Base-by-base conservation (phyloP, 23 red algal species). In the Chondrus crispus region DNA sequence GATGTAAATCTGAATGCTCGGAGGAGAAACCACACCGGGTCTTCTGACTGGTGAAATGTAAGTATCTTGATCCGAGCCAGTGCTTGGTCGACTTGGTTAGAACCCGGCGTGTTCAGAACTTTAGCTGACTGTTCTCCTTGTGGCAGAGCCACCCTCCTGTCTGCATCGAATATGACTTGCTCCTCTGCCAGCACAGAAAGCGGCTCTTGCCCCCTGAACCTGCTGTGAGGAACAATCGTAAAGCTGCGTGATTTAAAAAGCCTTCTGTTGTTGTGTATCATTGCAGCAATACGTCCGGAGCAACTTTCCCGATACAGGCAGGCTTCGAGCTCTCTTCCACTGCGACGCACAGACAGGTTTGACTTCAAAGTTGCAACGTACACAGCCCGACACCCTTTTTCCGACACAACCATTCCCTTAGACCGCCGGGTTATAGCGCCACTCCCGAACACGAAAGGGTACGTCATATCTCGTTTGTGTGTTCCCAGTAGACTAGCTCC, bases 1-100 rank as follows among this genome's bases (percentile, higher is more conserved):
- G 75, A 80, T 55, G 75, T 55, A 55, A 55, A 80, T 16, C 58
- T 46, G 32, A 80, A 80, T 80, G 75, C 75, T 20, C 28, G 9
- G 8, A 4, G 18, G 3, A 80, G 19, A 26, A 80, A 80, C 75
- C 75, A 80, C 20, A 26, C 47, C 3, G 75, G 75, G 38, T 80
- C 75, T 30, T 55, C 75, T 3, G 75, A 80, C 29, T 80, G 46
- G 48, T 57, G 30, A 39, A 80, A 5, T 54, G 75, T 55, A 1
- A 55, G 19, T 80, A 57, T 32, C 58, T 46, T 14, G 39, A 55
- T 35, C 38, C 35, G 11, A 19, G 75, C n/a, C 12, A 80, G 19
- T 5, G 7, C 46, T 52, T 80, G n/a, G 40, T 4, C 2, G 4
- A 46, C 28, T 55, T 12, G 33, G 46, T 26, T 29, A 45, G 19